Percentiles rank a stretch among this genome's conserved stretches.
phyloP scores from a whole-genome alignment of 192 early-diverging fungal species.

The Pilaira anomala region DNA sequence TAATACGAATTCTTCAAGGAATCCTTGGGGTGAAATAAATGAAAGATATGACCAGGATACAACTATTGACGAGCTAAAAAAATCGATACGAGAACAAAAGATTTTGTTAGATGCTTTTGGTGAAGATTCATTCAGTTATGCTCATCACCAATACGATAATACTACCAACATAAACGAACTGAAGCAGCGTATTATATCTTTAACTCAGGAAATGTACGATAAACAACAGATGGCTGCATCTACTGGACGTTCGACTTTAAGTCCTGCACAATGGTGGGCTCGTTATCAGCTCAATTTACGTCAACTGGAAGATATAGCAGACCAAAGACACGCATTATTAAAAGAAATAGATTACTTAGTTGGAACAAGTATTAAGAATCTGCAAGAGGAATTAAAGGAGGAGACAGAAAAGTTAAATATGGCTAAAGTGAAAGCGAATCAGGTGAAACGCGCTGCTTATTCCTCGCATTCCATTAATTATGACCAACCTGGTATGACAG shows the following conservation, averaged over 20 bases:
- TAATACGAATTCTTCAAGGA: background rate
- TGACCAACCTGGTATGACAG: conserved; percentile 30
- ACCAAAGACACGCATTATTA: conserved; percentile 17
- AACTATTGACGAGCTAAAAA: conserved; percentile 2
- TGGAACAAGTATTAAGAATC: conserved; percentile 18
- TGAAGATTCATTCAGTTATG: background rate
- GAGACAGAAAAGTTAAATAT: conserved; percentile 18
- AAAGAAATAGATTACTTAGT: conserved; percentile 32
- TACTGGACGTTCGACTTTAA: background rate
- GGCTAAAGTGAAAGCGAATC: conserved; percentile 4
- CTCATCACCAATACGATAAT: background rate
- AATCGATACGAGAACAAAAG: conserved; percentile 31
- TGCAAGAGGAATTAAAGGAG: conserved; percentile 6
- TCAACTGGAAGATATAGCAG: conserved; percentile 27
- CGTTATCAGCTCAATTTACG: conserved; percentile 26
- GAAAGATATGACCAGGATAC: background rate
- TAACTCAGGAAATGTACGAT: conserved; percentile 10
- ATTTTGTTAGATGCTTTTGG: conserved; percentile 10
- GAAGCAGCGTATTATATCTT: conserved; percentile 10
- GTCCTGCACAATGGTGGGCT: conserved; percentile 17
- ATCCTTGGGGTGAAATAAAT: conserved; percentile 12
- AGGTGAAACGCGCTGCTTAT: background rate
- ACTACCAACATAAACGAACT: conserved; percentile 1
- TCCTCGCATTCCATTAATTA: background rate
- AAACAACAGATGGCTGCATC: conserved; percentile 3